Evolutionary conservation across 495 filamentous ascomycete species (phyloP).

Genomic region (Lepraria neglecta): DNA sequence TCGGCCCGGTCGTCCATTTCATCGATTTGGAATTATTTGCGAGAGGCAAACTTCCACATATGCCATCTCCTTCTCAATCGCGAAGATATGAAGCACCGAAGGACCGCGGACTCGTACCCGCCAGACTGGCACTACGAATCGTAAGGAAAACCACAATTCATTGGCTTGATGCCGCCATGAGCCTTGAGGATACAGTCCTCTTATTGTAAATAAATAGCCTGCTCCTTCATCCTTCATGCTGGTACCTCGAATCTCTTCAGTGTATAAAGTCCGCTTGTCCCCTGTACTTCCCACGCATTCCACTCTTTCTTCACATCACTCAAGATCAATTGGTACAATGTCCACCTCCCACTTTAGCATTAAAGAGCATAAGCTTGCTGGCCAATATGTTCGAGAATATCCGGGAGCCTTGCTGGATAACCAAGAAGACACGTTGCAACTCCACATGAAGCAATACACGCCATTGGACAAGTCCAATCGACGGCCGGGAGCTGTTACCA

Average conservation of each 20-base stretch:
- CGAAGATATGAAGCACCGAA: slow-evolving; percentile 8
- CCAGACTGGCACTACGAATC: slow-evolving; percentile 3
- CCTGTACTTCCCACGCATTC: neutral
- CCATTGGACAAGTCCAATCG: slow-evolving; percentile 59
- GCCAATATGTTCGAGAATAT: slow-evolving; percentile 70
- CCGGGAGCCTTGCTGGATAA: slow-evolving; percentile 53
- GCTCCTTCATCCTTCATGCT: neutral
- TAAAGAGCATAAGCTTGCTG: slow-evolving; percentile 56
- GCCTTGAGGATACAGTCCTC: neutral
- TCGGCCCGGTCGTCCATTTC: neutral
- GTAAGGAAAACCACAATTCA: neutral
- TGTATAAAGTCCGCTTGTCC: slow-evolving; percentile 4
- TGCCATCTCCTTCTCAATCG: slow-evolving; percentile 3
- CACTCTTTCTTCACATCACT: neutral
- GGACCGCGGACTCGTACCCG: slow-evolving; percentile 2
- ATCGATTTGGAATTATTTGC: slow-evolving; percentile 6
- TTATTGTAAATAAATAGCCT: slow-evolving; percentile 7
- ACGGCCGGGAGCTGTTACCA: slow-evolving; percentile 67
- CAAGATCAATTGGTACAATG: slow-evolving; percentile 14
- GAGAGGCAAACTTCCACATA: neutral
- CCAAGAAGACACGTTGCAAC: slow-evolving; percentile 55
- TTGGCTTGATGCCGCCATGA: neutral
- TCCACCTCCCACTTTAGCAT: slow-evolving; percentile 43
- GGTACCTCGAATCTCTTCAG: neutral
- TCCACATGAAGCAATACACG: slow-evolving; percentile 80